Conservation (phyloP, 2,329 filamentous ascomycete species). For the Nothopassalora personata region DNA sequence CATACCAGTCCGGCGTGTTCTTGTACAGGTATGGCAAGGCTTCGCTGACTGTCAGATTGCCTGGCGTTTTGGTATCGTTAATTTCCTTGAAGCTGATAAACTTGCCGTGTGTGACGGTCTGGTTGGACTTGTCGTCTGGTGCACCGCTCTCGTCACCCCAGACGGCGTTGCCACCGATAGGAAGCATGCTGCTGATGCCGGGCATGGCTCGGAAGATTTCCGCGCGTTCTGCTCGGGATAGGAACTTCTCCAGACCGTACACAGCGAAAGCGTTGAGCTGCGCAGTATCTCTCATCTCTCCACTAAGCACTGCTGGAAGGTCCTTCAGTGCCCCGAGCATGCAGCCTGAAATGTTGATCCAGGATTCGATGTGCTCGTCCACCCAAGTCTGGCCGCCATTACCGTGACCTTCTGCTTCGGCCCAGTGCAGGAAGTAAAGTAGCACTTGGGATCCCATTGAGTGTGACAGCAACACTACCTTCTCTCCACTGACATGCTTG, state of each 20-base stretch:
- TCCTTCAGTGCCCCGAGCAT: constrained; percentile 95
- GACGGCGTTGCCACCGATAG: constrained; percentile 86
- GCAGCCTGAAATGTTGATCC: constrained; percentile 97
- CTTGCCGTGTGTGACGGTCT: constrained; percentile 69
- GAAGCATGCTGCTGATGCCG: constrained; percentile 92
- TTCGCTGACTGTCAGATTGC: constrained; percentile 76
- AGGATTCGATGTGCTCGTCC: constrained; percentile 80
- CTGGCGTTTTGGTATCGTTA: constrained; percentile 50
- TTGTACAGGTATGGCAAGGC: constrained; percentile 72
- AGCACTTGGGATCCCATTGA: constrained; percentile 97
- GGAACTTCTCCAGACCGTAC: constrained; percentile 92
- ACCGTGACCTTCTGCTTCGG: constrained; percentile 71
- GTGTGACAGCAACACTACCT: constrained; percentile 83
- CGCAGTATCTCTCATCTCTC: constrained; percentile 97
- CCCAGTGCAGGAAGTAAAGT: constrained; percentile 79
- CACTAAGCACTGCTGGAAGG: constrained; percentile 81
- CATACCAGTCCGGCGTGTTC: constrained; percentile 81
- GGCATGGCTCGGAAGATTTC: constrained; percentile 97
- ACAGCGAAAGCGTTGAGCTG: constrained; percentile 95
- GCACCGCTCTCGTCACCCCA: constrained; percentile 88
- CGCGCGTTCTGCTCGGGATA: constrained; percentile 81
- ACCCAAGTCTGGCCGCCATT: constrained; percentile 84
- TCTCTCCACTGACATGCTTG: constrained; percentile 65
- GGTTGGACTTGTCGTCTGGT: constrained; percentile 74
- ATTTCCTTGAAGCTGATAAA: constrained; percentile 76